Conservation (phyloP, 1,284 basidiomycete species). For the Meira nashicola region DNA sequence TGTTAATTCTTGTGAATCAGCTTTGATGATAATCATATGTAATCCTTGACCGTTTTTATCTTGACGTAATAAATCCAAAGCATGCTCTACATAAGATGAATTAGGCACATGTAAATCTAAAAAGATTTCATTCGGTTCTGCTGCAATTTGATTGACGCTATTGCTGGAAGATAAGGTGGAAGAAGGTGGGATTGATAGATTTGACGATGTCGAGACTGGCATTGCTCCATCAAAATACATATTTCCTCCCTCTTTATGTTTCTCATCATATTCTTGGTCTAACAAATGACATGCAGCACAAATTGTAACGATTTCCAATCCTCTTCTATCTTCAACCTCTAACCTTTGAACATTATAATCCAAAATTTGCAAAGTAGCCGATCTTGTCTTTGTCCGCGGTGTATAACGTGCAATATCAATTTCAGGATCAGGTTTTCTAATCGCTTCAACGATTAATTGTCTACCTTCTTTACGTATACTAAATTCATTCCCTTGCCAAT, state of each 20-base stretch:
- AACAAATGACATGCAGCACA: conserved; percentile 70
- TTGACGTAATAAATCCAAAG: conserved; percentile 64
- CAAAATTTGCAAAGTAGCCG: conserved; percentile 69
- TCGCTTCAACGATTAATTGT: conserved; percentile 57
- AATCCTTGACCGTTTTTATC: conserved; percentile 53
- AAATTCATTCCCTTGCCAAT: conserved; percentile 62
- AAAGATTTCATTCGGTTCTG: conserved; percentile 63
- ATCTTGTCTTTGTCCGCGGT: conserved; percentile 64
- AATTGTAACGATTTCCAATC: conserved; percentile 72
- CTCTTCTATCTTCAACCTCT: conserved; percentile 64
- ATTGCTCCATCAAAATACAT: conserved; percentile 25
- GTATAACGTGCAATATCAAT: conserved; percentile 76
- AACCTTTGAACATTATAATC: conserved; percentile 79
- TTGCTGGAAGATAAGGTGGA: background rate
- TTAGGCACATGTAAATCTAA: conserved; percentile 64
- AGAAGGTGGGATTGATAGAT: background rate
- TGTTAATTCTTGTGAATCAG: conserved; percentile 64
- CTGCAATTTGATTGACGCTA: conserved; percentile 62
- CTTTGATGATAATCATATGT: conserved; percentile 69
- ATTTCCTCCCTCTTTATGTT: conserved; percentile 18
- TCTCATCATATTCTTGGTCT: conserved; percentile 62
- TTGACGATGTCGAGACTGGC: conserved; percentile 12
- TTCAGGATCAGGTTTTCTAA: conserved; percentile 76
- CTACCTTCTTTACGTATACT: conserved; percentile 11
- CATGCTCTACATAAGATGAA: conserved; percentile 67